A percentile compares a stretch with the other conserved stretches of the same genome.
phyloP scores from a whole-genome alignment of 352 stramenopile genomes.

The Phytophthora sansomeana region DNA sequence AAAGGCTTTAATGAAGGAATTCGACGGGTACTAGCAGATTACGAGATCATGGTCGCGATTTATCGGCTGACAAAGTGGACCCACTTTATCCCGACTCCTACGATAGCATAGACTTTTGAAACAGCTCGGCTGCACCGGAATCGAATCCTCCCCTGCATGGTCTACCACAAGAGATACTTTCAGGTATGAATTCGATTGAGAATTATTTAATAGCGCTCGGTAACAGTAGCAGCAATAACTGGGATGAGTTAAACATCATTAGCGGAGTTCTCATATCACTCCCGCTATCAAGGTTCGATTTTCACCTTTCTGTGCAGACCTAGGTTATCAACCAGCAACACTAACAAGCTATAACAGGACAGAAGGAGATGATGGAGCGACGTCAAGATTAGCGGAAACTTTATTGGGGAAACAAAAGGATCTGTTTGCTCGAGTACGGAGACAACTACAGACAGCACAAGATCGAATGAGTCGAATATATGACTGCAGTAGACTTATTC shows the following conservation, averaged over 20 bases:
- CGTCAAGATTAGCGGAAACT: too few species aligned
- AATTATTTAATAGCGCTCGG: slow-evolving; percentile 13
- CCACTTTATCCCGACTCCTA: slow-evolving; percentile 10
- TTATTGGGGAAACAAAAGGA: too few species aligned
- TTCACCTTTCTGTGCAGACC: slow-evolving; percentile 25
- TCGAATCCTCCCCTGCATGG: slow-evolving; percentile 11
- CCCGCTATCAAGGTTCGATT: too few species aligned
- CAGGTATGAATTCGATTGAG: slow-evolving; percentile 17
- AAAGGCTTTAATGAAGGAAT: slow-evolving; percentile 4
- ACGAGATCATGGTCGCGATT: slow-evolving; percentile 23
- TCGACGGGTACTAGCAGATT: too few species aligned
- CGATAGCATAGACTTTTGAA: neutral
- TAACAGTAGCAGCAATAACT: slow-evolving; percentile 20
- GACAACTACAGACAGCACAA: too few species aligned
- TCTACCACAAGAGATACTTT: slow-evolving; percentile 16
- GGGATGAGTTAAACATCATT: slow-evolving; percentile 3
- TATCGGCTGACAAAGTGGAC: slow-evolving; percentile 13
- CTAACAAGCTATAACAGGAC: too few species aligned
- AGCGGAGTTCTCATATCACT: slow-evolving; percentile 28
- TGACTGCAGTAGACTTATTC: too few species aligned
- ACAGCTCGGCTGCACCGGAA: too few species aligned
- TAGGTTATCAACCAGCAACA: slow-evolving; percentile 12
- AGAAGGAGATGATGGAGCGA: too few species aligned
- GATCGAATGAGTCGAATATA: too few species aligned
- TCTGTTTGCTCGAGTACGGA: too few species aligned